phyloP scores from a whole-genome alignment of 805 yeast genomes.

The Lipomyces yamadae region DNA sequence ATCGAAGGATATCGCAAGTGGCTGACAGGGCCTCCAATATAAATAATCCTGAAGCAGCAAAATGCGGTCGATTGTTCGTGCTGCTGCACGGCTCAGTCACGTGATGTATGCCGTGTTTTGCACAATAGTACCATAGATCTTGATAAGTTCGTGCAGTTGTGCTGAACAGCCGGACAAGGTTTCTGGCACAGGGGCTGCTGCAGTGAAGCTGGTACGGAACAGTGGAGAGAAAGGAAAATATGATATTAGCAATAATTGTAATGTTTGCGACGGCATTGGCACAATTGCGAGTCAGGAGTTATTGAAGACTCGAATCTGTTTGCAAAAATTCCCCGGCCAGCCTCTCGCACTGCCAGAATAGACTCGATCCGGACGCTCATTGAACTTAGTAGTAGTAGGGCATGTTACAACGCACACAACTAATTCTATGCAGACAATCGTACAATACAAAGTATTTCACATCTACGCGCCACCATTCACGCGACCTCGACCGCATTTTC shows the following conservation, averaged over 20 bases:
- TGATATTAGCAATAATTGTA: too few species aligned
- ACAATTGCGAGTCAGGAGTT: not conserved
- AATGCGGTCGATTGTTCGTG: too few species aligned
- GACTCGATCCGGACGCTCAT: not conserved
- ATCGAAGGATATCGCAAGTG: not conserved
- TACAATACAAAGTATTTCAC: not conserved
- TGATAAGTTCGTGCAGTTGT: not conserved
- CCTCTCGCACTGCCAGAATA: not conserved
- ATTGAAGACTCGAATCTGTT: not conserved
- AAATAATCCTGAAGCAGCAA: too few species aligned
- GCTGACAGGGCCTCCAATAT: not conserved
- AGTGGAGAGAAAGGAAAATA: too few species aligned
- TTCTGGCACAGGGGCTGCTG: not conserved
- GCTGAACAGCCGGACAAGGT: not conserved
- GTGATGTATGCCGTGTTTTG: not conserved
- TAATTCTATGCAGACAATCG: not conserved
- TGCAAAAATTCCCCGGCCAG: not conserved
- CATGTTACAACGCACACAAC: not conserved
- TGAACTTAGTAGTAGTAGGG: too few species aligned
- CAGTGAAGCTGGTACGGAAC: not conserved
- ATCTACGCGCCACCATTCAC: slow-evolving; percentile 5
- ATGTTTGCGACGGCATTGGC: not conserved
- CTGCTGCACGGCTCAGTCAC: not conserved
- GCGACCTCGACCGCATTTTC: slow-evolving; percentile 12
- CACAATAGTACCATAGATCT: not conserved